Evolutionary conservation across 2,329 filamentous ascomycete species (phyloP).

Genomic region (Colletotrichum coccodes): DNA sequence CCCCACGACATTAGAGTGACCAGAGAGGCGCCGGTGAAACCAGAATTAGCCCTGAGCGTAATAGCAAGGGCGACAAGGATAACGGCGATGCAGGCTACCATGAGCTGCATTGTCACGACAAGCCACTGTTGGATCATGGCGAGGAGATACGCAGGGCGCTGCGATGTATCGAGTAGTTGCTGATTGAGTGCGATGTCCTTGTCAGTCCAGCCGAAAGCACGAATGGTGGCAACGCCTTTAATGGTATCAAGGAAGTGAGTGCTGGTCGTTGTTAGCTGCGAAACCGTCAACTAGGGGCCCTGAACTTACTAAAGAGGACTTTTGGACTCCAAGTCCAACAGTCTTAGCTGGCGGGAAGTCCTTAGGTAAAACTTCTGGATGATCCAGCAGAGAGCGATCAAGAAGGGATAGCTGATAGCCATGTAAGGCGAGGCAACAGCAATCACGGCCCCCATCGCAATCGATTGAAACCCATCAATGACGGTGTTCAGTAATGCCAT

Average conservation of each 20-base stretch:
- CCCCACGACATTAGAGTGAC: slow-evolving; percentile 47
- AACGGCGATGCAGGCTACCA: slow-evolving; percentile 57
- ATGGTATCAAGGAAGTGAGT: slow-evolving; percentile 62
- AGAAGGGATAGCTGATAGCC: slow-evolving; percentile 55
- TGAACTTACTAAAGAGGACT: slow-evolving; percentile 60
- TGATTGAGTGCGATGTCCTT: slow-evolving; percentile 55
- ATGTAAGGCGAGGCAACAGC: slow-evolving; percentile 49
- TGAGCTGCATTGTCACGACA: slow-evolving; percentile 57
- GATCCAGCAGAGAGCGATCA: slow-evolving; percentile 53
- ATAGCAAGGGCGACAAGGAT: slow-evolving; percentile 59
- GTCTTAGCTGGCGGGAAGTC: slow-evolving; percentile 65
- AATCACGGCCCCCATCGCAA: slow-evolving; percentile 56
- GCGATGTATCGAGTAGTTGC: slow-evolving; percentile 58
- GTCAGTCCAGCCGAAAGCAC: slow-evolving; percentile 63
- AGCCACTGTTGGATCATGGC: slow-evolving; percentile 67
- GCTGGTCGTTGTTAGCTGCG: slow-evolving; percentile 31
- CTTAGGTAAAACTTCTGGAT: slow-evolving; percentile 65
- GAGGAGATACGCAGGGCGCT: slow-evolving; percentile 64
- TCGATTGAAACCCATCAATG: slow-evolving; percentile 30
- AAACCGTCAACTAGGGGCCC: too few species aligned
- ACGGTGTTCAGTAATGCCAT: slow-evolving; percentile 38
- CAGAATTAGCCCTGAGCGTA: slow-evolving; percentile 42
- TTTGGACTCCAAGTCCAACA: slow-evolving; percentile 67
- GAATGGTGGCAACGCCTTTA: slow-evolving; percentile 60
- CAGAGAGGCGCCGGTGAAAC: slow-evolving; percentile 46